Evolutionary conservation across 306 rosid species (phyloP), one percentile per base, ranked within the genome.

Genomic region (Casuarina cunninghamiana): DNA sequence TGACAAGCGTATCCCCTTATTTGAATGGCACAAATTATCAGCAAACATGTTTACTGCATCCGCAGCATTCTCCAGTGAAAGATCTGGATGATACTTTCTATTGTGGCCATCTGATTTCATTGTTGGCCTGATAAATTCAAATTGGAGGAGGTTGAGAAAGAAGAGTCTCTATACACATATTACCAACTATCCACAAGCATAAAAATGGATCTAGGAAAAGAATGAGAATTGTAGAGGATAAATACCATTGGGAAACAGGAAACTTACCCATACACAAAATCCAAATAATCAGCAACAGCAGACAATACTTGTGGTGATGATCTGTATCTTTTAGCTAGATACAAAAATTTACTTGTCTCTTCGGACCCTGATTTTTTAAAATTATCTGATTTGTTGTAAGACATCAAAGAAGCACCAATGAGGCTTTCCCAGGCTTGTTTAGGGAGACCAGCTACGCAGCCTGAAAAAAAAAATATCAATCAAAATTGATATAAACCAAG

Each of bases 261-360:
- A 44, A 80, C 97, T 74, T 82, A 95, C 98, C 97, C 93, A 72
- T 86, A 79, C 70, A 76, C 71, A 61, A 75, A 66, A 75, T 95
- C 98, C 86, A 95, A 87, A 83, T 87, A 89, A 50, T 81, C 88
- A 88, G 96, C 96, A 71, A 95, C 96, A 80, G 93, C 98, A 63
- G 63, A 73, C 86, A 95, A 76, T 37, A 92, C 89, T 58, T 75
- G 92, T 62, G 88, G 54, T 78, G 91, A 87, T 74, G 91, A 91
- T 68, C 74, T 89, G 55, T 92, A 87, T 79, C 84, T 87, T 77
- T 83, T 89, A 54, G 90, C 97, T 81, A 88, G 86, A 83, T 68
- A 75, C 73, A 91, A 76, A 81, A 89, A 71, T 78, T 78, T 89
- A 60, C 66, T 81, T 3, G 86, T 88, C 81, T 82, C 83, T 50